These are phyloP conservation scores for Chionographis japonica DNA, from an alignment of 106 monocot species.

Conservation along the genomic window DNA sequence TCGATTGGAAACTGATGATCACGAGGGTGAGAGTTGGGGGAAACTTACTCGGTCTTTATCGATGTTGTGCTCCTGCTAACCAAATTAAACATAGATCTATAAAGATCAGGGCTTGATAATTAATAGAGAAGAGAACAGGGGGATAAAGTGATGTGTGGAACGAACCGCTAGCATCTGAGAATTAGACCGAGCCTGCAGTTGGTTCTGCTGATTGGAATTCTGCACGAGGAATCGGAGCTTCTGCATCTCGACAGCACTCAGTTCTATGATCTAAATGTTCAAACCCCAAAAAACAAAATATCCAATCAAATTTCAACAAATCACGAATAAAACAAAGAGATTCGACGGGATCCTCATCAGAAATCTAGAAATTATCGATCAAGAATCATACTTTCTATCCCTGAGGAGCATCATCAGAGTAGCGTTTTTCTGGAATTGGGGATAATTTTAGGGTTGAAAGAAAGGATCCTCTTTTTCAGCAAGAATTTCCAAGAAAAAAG, in stretches of 20 bases:
- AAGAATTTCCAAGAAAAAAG: too few relatives aligned
- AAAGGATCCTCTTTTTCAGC: neutral
- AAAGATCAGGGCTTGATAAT: neutral
- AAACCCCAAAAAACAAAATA: conserved; percentile 3
- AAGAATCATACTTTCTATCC: conserved; percentile 46
- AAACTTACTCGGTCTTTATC: too few relatives aligned
- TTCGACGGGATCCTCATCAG: too few relatives aligned
- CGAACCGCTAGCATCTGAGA: conserved; percentile 49
- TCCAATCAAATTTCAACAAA: too few relatives aligned
- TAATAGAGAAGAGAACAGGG: neutral
- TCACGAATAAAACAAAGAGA: too few relatives aligned
- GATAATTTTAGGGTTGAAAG: neutral
- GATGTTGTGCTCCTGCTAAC: conserved; percentile 43
- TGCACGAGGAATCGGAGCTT: conserved; percentile 36
- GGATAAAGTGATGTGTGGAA: conserved; percentile 1
- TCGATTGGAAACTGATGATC: too few relatives aligned
- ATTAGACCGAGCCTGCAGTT: too few relatives aligned
- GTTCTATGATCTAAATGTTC: conserved; percentile 44
- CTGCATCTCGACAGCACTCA: too few relatives aligned
- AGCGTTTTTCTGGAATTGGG: too few relatives aligned
- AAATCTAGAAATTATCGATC: neutral
- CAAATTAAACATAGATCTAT: neutral
- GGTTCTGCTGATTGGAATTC: too few relatives aligned
- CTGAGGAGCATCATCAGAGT: conserved; percentile 34
- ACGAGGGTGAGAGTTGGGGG: too few relatives aligned